Evolutionary conservation across 2,329 filamentous ascomycete genomes (phyloP), one percentile per base, ranked within the genome.

Genomic region (Endoconidiophora laricicola): DNA sequence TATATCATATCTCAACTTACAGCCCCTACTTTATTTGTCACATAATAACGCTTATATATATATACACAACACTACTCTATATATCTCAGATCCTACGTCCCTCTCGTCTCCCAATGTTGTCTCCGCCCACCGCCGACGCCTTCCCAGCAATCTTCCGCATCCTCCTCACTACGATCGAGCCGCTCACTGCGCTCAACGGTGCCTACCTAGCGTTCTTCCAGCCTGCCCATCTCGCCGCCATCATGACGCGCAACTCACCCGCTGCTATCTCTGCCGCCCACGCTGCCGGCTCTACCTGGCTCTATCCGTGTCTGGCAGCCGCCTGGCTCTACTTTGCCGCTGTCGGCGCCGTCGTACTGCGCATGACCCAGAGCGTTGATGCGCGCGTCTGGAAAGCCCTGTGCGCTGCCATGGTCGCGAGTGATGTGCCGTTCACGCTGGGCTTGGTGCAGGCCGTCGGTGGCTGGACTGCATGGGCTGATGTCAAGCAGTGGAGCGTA

Each of bases 251-350:
- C 12, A 29, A 12, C 3, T 18, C 16, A 5, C 43, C 42, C 33
- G 10, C 45, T 6, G 14, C 42, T 23, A 9, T 49, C 22, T 9
- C 43, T n/a, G 4, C 26, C 29, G 40, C 33, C 4, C 39, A 44
- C 24, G 38, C 49, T n/a, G 10, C 38, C 7, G 12, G 33, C 14
- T 43, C 46, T 5, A 24, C 44, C n/a, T 54, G 43, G 26, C 50
- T 54, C 29, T 51, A 44, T 48, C 49, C 50, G 16, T 23, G 42
- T 16, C 39, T 54, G 4, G 50, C 44, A 12, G 53, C 29, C 24
- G 46, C 50, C 14, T 54, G 53, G 50, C 48, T 53, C 20, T 40
- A 50, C 23, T 48, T 53, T 38, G 44, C 48, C 23, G 49, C 50
- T 12, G 12, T 52, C n/a, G 50, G 39, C 23, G 50, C 42, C 10